Base-by-base conservation (phyloP, 306 rosid genomes). In the Prunus mume region DNA sequence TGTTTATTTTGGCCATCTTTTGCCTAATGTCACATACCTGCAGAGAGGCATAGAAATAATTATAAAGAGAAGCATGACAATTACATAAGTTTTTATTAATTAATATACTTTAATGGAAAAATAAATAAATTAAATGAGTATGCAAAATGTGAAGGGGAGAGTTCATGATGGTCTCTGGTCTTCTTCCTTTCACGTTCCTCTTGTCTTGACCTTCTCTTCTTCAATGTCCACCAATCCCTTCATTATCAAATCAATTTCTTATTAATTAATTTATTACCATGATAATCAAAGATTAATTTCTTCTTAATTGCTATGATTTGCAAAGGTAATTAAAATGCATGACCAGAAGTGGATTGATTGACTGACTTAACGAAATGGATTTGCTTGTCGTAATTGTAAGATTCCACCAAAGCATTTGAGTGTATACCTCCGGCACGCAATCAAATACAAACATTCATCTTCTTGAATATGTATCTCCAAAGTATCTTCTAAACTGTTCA, bases 141-240 rank as follows among this genome's bases (percentile, higher is more conserved):
- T 52, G 61, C 38, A 63, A 63, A 27, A 34, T 32, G 72, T 63
- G 15, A 30, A 28, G 10, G 25, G 51, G 52, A 27, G 68, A 43
- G 68, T 58, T 55, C 52, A 69, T 63, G 51, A 14, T 22, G 25
- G 19, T 52, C 45, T 62, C 46, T 15, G 12, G 73, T 70, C 61
- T 70, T 69, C 55, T 63, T 75, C 61, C 72, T 75, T 61, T 20
- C 45, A 75, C 75, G 72, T 75, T 34, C 41, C 41, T 34, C 41
- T 75, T 75, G 41, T 60, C 43, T 49, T 62, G 79, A 56, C 38
- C 56, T 56, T 34, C 68, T 32, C 46, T 72, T 52, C 76, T 69
- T 61, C 50, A 55, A 41, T 9, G 30, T 55, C 30, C 47, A 25
- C 47, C 43, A 38, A 38, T 38, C 43, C 9, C 5, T 13, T 17